Percentiles rank a stretch among this genome's conserved stretches.
Evolutionary conservation across 176 grass and related monocot genomes (phyloP).

Genomic region (Aechmea fasciata): DNA sequence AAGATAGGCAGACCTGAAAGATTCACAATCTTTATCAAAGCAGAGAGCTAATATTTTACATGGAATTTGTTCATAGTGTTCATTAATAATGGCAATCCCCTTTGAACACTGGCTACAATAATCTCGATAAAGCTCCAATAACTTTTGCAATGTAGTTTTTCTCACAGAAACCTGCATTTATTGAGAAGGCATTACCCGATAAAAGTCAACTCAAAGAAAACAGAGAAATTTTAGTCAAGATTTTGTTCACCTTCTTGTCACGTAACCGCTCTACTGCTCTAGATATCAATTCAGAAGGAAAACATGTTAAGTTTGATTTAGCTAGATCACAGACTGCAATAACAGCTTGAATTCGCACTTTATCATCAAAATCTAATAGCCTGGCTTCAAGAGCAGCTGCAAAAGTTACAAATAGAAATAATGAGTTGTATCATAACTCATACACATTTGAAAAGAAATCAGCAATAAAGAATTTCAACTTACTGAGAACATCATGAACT

Average conservation of each 20-base stretch:
- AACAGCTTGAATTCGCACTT: constrained; percentile 85
- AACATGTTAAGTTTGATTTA: constrained; percentile 56
- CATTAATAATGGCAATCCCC: constrained; percentile 36
- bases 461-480: constrained; percentile 16
- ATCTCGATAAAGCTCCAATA: constrained; percentile 65
- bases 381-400: constrained; percentile 68
- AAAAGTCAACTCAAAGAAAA: background rate
- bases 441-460: constrained; percentile 16
- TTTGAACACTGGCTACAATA: constrained; percentile 81
- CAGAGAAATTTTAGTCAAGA: background rate
- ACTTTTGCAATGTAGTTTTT: constrained; percentile 70
- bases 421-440: constrained; percentile 17
- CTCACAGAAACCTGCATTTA: constrained; percentile 70
- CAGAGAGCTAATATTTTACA: constrained; percentile 65
- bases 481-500: constrained; percentile 59
- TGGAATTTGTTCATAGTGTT: constrained; percentile 79
- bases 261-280: constrained; percentile 56
- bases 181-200: constrained; percentile 11
- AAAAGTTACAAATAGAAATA: constrained; percentile 22
- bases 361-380: constrained; percentile 90
- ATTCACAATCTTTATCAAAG: constrained; percentile 68
- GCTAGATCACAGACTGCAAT: constrained; percentile 73
- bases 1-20: constrained; percentile 52
- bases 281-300: constrained; percentile 59
- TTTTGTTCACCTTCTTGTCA: constrained; percentile 60